A percentile compares a stretch with the other conserved stretches of the same genome.
phyloP scores from a whole-genome alignment of 768 basidiomycete genomes.

The Astraeus odoratus region DNA sequence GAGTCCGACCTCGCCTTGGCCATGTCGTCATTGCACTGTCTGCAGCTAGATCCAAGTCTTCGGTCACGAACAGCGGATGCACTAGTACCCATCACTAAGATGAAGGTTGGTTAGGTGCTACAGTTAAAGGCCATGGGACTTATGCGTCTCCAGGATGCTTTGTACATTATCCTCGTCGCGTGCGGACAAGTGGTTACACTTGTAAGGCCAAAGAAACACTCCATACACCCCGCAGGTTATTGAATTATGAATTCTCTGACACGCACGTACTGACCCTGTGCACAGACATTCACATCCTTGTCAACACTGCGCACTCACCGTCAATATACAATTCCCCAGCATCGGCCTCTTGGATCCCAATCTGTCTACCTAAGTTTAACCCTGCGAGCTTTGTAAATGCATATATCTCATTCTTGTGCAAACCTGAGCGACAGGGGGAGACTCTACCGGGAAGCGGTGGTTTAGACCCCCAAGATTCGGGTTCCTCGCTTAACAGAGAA shows the following conservation, averaged over 20 bases:
- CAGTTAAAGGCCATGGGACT: neutral
- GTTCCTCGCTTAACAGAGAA: conserved; percentile 3
- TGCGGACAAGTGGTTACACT: conserved; percentile 76
- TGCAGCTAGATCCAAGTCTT: conserved; percentile 63
- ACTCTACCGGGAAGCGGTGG: neutral
- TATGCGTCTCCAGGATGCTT: conserved; percentile 55
- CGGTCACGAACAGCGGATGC: conserved; percentile 74
- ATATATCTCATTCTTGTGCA: conserved; percentile 69
- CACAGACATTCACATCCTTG: conserved; percentile 79
- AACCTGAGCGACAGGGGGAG: conserved; percentile 20
- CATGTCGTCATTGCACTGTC: conserved; percentile 73
- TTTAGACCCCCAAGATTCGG: conserved; percentile 1
- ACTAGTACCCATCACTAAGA: conserved; percentile 73
- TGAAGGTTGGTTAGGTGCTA: conserved; percentile 47
- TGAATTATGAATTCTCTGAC: neutral
- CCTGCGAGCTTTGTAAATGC: conserved; percentile 85
- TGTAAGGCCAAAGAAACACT: conserved; percentile 86
- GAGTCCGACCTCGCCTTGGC: conserved; percentile 79
- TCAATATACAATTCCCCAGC: conserved; percentile 72
- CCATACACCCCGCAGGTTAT: conserved; percentile 87
- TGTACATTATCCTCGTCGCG: conserved; percentile 86
- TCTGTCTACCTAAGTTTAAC: conserved; percentile 95
- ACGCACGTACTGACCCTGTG: neutral
- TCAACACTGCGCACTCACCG: conserved; percentile 85
- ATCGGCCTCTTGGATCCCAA: conserved; percentile 87